Percentiles rank a stretch among this genome's conserved stretches.
Evolutionary conservation across 495 filamentous ascomycete genomes (phyloP).

Genomic region (Hypoxylon trugodes): DNA sequence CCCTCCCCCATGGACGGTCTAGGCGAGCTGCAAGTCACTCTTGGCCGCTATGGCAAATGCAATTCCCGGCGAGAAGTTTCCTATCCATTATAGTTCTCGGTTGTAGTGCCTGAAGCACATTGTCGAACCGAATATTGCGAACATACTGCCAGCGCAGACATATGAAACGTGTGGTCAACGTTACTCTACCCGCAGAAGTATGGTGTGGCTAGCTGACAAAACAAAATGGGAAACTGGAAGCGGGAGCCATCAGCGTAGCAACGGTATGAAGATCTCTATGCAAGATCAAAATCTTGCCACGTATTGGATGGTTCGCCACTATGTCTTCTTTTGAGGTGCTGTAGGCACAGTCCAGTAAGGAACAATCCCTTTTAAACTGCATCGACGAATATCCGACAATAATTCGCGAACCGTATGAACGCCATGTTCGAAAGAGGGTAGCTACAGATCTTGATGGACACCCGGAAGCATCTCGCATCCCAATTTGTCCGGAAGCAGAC

Average conservation of each 20-base stretch:
- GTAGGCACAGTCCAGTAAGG: neutral
- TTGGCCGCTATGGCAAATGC: conserved; percentile 41
- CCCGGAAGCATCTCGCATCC: neutral
- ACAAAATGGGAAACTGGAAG: conserved; percentile 21
- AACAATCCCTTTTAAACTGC: neutral
- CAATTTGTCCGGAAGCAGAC: conserved; percentile 11
- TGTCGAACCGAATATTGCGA: conserved; percentile 29
- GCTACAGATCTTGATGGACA: neutral
- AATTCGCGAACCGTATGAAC: conserved; percentile 2
- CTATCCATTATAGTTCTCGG: conserved; percentile 22
- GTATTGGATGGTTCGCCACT: conserved; percentile 23
- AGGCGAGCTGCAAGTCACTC: conserved; percentile 37
- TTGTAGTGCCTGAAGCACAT: conserved; percentile 27
- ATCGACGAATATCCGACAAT: conserved; percentile 7
- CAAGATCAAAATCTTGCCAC: conserved; percentile 40
- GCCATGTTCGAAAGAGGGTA: neutral
- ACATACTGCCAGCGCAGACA: conserved; percentile 16
- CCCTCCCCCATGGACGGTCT: conserved; percentile 26
- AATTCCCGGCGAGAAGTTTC: conserved; percentile 35
- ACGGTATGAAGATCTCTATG: conserved; percentile 34
- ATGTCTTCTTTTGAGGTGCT: neutral
- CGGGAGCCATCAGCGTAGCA: conserved; percentile 17
- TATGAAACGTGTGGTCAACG: conserved; percentile 34
- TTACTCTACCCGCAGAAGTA: conserved; percentile 21
- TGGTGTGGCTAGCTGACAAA: neutral